These are phyloP conservation scores for Magnolia officinalis DNA, from an alignment of 164 flowering plant species.

Conservation along the genomic window DNA sequence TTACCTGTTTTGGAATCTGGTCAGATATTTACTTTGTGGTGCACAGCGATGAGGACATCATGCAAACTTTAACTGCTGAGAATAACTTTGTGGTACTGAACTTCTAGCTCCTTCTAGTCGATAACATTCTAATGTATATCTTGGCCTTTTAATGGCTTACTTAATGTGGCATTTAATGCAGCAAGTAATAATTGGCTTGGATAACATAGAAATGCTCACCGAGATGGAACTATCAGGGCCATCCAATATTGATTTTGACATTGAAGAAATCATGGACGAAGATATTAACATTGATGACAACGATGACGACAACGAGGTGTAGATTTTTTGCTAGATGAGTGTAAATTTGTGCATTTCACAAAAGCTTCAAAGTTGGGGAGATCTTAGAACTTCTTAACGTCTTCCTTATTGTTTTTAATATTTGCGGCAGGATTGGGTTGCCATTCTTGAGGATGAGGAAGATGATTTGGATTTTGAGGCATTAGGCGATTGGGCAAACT, in stretches of 20 bases:
- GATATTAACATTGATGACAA: constrained; percentile 53
- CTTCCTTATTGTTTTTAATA: not conserved
- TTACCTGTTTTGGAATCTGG: constrained; percentile 22
- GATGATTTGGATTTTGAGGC: constrained; percentile 52
- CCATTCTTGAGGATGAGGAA: constrained; percentile 64
- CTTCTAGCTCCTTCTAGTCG: not conserved
- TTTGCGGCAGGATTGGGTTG: constrained; percentile 67
- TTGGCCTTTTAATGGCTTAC: constrained; percentile 2
- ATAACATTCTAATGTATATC: not conserved
- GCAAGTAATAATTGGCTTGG: constrained; percentile 86
- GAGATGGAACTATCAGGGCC: constrained; percentile 63
- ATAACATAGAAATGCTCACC: constrained; percentile 59
- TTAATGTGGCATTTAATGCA: constrained; percentile 31
- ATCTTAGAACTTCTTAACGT: not conserved
- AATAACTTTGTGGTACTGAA: constrained; percentile 67
- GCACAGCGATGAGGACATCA: constrained; percentile 63
- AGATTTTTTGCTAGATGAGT: constrained; percentile 4
- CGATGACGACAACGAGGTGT: constrained; percentile 46
- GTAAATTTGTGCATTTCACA: not conserved
- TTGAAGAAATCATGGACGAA: constrained; percentile 65
- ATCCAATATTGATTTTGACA: constrained; percentile 61
- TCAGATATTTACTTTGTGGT: constrained; percentile 86
- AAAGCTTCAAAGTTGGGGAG: not conserved
- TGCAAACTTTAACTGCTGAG: constrained; percentile 61
- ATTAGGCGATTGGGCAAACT: constrained; percentile 85